Conservation (phyloP, 495 filamentous ascomycete genomes). For the Penicillium manginii region DNA sequence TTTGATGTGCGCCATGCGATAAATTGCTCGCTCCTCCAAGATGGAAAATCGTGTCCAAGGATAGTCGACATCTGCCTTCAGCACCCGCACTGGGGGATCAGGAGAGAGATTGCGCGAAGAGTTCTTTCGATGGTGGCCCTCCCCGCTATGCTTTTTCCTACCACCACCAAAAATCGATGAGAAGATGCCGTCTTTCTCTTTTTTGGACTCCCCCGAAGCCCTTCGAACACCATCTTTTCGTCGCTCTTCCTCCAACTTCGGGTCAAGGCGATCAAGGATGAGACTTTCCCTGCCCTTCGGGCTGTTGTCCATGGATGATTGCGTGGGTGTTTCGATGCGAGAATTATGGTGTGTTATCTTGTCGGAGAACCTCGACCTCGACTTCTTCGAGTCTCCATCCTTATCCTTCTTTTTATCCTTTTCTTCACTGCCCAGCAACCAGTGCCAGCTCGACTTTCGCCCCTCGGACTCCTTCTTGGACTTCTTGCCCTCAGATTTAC, state of each 20-base stretch:
- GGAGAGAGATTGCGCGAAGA: slow-evolving; percentile 78
- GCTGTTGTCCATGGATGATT: slow-evolving; percentile 73
- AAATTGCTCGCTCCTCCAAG: slow-evolving; percentile 95
- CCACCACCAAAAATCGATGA: slow-evolving; percentile 87
- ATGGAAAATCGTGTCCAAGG: slow-evolving; percentile 96
- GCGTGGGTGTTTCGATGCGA: slow-evolving; percentile 76
- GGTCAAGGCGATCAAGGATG: slow-evolving; percentile 76
- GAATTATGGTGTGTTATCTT: slow-evolving; percentile 64
- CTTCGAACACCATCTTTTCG: slow-evolving; percentile 80
- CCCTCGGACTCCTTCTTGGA: slow-evolving; percentile 63
- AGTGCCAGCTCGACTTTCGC: slow-evolving; percentile 85
- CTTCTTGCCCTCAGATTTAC: slow-evolving; percentile 65
- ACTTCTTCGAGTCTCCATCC: slow-evolving; percentile 63
- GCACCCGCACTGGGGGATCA: slow-evolving; percentile 69
- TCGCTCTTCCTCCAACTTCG: slow-evolving; percentile 77
- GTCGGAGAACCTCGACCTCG: slow-evolving; percentile 61
- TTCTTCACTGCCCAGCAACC: slow-evolving; percentile 71
- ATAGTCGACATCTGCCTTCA: slow-evolving; percentile 88
- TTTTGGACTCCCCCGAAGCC: slow-evolving; percentile 74
- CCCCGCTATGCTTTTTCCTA: slow-evolving; percentile 71
- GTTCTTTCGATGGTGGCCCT: slow-evolving; percentile 72
- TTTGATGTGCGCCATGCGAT: slow-evolving; percentile 98
- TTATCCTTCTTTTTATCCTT: slow-evolving; percentile 70
- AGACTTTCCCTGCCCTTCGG: slow-evolving; percentile 80
- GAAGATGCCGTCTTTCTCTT: slow-evolving; percentile 87